Conservation (phyloP, 2,329 filamentous ascomycete species). For the Lasiodiplodia citricola region DNA sequence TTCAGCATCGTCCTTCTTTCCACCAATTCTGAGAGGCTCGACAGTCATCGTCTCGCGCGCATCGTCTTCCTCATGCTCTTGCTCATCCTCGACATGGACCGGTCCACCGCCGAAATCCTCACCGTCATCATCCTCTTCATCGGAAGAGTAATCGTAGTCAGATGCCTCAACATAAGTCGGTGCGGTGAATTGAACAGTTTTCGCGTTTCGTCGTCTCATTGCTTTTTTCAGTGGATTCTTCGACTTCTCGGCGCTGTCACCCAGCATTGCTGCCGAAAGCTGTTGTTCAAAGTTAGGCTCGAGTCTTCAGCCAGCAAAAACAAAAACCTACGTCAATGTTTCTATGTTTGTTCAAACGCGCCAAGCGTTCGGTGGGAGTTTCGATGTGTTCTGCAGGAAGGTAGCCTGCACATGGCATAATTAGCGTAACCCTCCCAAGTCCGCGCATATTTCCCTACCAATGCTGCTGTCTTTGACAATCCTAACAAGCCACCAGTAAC, state of each 20-base stretch:
- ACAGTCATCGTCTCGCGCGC: constrained; percentile 35
- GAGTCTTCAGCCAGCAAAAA: background rate
- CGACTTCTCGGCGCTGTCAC: constrained; percentile 76
- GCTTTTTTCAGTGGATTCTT: constrained; percentile 84
- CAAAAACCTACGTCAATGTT: constrained; percentile 82
- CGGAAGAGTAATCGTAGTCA: constrained; percentile 82
- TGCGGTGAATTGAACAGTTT: constrained; percentile 83
- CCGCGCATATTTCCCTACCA: constrained; percentile 53
- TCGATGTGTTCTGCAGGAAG: constrained; percentile 97
- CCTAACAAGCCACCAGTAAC: constrained; percentile 98
- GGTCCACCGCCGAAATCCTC: constrained; percentile 45
- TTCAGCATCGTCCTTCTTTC: constrained; percentile 32
- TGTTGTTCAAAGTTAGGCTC: constrained; percentile 38
- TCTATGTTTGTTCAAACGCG: constrained; percentile 93
- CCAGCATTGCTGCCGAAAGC: constrained; percentile 74
- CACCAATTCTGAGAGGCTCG: constrained; percentile 45
- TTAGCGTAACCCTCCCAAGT: background rate
- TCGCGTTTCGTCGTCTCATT: constrained; percentile 80
- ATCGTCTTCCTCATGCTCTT: constrained; percentile 43
- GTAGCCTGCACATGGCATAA: constrained; percentile 68
- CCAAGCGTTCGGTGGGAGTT: constrained; percentile 92
- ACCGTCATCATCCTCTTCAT: constrained; percentile 60
- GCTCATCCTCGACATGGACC: constrained; percentile 37
- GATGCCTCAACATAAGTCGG: constrained; percentile 89
- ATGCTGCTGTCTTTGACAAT: constrained; percentile 98